Evolutionary conservation across 768 basidiomycete genomes (phyloP).

Genomic region (Asterophora parasitica): DNA sequence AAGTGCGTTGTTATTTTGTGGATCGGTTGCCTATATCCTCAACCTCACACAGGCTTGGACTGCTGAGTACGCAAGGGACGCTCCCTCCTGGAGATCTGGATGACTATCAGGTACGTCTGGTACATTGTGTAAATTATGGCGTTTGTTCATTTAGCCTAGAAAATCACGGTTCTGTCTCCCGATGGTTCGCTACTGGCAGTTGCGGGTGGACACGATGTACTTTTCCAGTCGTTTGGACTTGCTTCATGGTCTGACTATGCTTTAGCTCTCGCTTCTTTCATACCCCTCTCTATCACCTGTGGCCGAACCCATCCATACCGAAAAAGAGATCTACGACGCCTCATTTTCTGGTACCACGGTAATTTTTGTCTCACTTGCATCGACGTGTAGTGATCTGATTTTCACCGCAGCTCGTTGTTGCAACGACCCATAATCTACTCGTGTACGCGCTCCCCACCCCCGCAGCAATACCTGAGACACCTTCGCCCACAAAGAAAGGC

Average conservation of each 20-base stretch:
- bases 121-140: not conserved
- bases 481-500: slow-evolving; percentile 32
- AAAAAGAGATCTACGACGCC: slow-evolving; percentile 83
- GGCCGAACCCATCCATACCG: slow-evolving; percentile 47
- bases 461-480: slow-evolving; percentile 12
- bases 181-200: slow-evolving; percentile 60
- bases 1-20: slow-evolving; percentile 39
- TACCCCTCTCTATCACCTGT: slow-evolving; percentile 54
- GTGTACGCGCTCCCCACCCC: slow-evolving; percentile 52
- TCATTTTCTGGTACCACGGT: slow-evolving; percentile 70
- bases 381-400: not conserved
- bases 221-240: slow-evolving; percentile 19
- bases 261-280: slow-evolving; percentile 59
- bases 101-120: slow-evolving; percentile 76
- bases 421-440: slow-evolving; percentile 58
- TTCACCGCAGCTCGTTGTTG: slow-evolving; percentile 52
- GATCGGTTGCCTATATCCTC: not conserved
- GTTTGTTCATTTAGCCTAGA: slow-evolving; percentile 43
- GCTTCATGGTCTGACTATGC: slow-evolving; percentile 1
- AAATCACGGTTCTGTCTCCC: slow-evolving; percentile 81
- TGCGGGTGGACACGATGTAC: slow-evolving; percentile 70
- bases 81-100: slow-evolving; percentile 56
- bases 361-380: slow-evolving; percentile 16
- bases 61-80: slow-evolving; percentile 53
- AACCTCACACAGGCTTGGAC: slow-evolving; percentile 41